Percentiles rank a stretch among this genome's conserved stretches.
Conservation (phyloP, 1,139 yeast species). For the Petasospora rhodanensis region DNA sequence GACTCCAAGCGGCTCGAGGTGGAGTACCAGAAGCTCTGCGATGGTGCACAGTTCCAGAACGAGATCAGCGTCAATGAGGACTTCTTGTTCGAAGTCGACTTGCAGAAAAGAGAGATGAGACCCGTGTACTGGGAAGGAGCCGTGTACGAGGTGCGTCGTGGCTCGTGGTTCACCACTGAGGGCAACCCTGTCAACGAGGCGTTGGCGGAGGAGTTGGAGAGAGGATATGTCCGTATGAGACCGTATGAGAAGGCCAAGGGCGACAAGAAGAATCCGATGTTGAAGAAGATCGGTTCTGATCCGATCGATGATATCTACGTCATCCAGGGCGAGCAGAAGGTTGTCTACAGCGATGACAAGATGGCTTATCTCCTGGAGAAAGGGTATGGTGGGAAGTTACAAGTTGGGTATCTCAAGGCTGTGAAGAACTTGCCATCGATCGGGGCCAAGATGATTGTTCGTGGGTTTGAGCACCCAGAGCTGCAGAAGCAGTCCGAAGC, state of each 20-base stretch:
- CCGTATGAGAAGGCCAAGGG: conserved; percentile 15
- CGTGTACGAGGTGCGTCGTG: conserved; percentile 74
- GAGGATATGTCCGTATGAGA: conserved; percentile 35
- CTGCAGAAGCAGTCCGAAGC: conserved; percentile 2
- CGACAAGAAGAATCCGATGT: conserved; percentile 9
- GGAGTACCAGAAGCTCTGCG: conserved; percentile 32
- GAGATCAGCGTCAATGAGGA: conserved; percentile 74
- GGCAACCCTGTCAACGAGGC: conserved; percentile 54
- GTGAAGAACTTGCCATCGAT: conserved; percentile 15
- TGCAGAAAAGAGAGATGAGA: conserved; percentile 45
- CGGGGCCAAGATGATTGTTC: conserved; percentile 11
- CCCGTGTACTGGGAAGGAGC: conserved; percentile 95
- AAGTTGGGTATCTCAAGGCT: conserved; percentile 20
- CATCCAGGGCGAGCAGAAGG: conserved; percentile 23
- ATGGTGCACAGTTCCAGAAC: conserved; percentile 5
- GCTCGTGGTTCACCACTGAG: conserved; percentile 71
- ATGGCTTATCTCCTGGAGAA: conserved; percentile 36
- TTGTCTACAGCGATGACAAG: conserved; percentile 32
- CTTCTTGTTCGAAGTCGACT: conserved; percentile 66
- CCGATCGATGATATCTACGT: conserved; percentile 19
- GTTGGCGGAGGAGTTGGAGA: conserved; percentile 57
- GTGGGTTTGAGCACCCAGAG: conserved; percentile 12
- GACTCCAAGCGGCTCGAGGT: conserved; percentile 63
- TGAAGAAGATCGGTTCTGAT: no score
- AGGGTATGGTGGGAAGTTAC: conserved; percentile 31